Conservation (phyloP, 805 yeast species). For the Brettanomyces sp. region DNA sequence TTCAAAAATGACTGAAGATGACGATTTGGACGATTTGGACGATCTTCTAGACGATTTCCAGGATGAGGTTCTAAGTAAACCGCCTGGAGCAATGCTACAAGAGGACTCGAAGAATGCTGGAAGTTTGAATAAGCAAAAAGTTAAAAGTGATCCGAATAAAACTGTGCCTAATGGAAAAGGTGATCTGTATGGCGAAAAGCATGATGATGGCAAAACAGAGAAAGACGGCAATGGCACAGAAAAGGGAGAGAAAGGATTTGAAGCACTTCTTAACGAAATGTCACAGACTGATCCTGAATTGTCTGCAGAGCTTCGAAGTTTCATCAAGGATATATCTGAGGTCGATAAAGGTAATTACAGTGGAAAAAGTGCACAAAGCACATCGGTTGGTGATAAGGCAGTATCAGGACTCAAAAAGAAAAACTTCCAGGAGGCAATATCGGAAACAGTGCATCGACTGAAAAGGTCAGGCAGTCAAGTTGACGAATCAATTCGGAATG, state of each 20-base stretch:
- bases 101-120: neutral
- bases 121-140: neutral
- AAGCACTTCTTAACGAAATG: constrained; percentile 7
- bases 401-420: neutral
- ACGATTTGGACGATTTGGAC: constrained; percentile 69
- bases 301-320: constrained; percentile 15
- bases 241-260: constrained; percentile 7
- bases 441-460: constrained; percentile 71
- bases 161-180: neutral
- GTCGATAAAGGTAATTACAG: constrained; percentile 16
- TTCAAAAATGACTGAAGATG: constrained; percentile 28
- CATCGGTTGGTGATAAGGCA: constrained; percentile 3
- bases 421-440: constrained; percentile 64
- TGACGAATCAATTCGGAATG: constrained; percentile 38
- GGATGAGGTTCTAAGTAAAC: constrained; percentile 54
- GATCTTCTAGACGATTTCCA: constrained; percentile 82
- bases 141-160: neutral
- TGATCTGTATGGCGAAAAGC: neutral
- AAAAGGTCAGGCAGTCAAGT: constrained; percentile 67
- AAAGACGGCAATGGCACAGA: neutral
- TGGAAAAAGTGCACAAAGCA: neutral
- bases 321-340: constrained; percentile 14
- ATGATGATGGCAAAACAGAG: neutral
- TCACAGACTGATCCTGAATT: constrained; percentile 19
- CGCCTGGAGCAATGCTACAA: constrained; percentile 39